phyloP scores from a whole-genome alignment of 768 basidiomycete genomes.

The Crepidotus variabilis region DNA sequence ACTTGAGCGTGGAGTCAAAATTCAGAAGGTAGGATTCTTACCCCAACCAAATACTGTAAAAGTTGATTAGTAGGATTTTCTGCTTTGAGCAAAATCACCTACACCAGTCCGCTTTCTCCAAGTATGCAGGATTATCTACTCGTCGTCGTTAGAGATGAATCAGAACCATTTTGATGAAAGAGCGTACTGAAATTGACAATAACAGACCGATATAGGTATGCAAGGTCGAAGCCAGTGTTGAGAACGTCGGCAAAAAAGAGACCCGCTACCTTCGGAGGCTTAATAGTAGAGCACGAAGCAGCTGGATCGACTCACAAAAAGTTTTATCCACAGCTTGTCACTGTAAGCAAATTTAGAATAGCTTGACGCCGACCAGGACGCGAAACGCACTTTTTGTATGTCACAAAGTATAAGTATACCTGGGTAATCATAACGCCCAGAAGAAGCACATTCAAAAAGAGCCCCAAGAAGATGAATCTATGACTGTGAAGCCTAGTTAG shows the following conservation, averaged over 20 bases:
- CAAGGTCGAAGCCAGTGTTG: conserved; percentile 3
- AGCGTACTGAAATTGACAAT: conserved; percentile 10
- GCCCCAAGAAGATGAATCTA: conserved; percentile 11
- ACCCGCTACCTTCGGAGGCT: conserved; percentile 1
- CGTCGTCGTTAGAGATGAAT: not conserved
- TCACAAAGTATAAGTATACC: conserved; percentile 10
- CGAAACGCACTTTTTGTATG: conserved; percentile 10
- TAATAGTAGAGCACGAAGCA: not conserved
- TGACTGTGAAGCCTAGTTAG: not conserved
- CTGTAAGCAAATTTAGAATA: not conserved
- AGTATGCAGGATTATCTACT: conserved; percentile 7
- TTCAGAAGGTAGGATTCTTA: conserved; percentile 9
- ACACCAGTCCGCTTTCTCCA: conserved; percentile 17
- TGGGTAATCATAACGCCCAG: conserved; percentile 13
- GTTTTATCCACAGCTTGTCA: conserved; percentile 1
- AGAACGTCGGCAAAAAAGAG: conserved; percentile 8
- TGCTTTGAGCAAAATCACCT: not conserved
- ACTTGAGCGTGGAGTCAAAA: not conserved
- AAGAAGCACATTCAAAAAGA: conserved; percentile 8
- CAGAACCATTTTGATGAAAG: not conserved
- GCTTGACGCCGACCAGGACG: too few species aligned
- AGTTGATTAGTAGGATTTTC: not conserved
- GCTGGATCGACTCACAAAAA: not conserved
- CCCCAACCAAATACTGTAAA: conserved; percentile 37
- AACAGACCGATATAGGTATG: conserved; percentile 1